Base-by-base conservation (phyloP, 1,284 basidiomycete genomes). In the Ganoderma multipileum region DNA sequence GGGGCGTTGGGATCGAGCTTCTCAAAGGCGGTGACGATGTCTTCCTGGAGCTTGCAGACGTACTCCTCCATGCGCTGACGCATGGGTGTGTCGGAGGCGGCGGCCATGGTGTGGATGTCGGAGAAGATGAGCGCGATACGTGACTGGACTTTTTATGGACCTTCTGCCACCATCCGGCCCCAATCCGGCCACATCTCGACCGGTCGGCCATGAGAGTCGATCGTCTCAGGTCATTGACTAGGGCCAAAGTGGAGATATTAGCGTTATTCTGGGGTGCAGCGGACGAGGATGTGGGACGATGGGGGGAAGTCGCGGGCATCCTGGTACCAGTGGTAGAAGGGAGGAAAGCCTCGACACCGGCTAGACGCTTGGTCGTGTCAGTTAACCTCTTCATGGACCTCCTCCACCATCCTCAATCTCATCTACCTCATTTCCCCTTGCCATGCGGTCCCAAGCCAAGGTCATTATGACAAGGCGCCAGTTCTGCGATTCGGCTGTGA, bases 21-120 rank as follows among this genome's bases (percentile, higher is more conserved):
- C 79, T 98, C 94, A 71, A 99, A 86, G 0, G 90, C 87, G 47
- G 81, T 76, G 68, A 98, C 94, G 71, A 99, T 98, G 55, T 89
- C 83, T 62, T 93, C 86, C 80, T 99, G 97, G 30, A 99, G 89
- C 11, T 81, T 79, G 71, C 89, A 86, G 78, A 98, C 88, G 82
- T 95, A 97, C 12, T 87, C 84, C 70, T 95, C 91, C 79, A 98
- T 91, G 71, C 90, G 90, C 58, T 90, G 80, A 61, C 95, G 92
- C 95, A 97, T 96, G 3, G 88, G 84, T 60, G 77, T 80, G 50
- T 73, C 69, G 36, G 74, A 67, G 26, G 67, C 47, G n/a, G 72
- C 58, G 20, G 73, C n/a, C 68, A 74, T 72, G 65, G 60, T 62
- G 57, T 36, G 38, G 44, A 57, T 39, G 36, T 28, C 23, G 63